Evolutionary conservation across 306 rosid genomes (phyloP).

Genomic region (Prinsepia uniflora): DNA sequence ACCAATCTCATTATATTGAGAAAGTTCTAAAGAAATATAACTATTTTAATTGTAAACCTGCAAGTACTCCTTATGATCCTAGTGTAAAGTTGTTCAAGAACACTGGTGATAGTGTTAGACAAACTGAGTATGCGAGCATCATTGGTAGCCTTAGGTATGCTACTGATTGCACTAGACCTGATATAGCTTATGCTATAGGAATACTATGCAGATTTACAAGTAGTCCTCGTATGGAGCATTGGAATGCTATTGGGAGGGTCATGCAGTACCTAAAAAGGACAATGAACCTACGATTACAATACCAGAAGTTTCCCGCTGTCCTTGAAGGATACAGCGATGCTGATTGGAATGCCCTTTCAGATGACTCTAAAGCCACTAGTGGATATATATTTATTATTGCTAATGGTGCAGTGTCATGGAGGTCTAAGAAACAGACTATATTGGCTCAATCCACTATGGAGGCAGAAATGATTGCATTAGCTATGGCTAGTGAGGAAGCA

Average conservation of each 20-base stretch:
- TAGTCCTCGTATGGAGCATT: neutral
- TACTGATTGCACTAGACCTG: neutral
- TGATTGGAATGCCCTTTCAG: neutral
- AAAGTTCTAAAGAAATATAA: neutral
- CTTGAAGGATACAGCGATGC: neutral
- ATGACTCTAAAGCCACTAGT: neutral
- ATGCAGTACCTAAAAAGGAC: neutral
- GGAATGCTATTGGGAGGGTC: neutral
- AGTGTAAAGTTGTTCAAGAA: neutral
- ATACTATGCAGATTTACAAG: neutral
- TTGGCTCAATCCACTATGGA: too few relatives aligned
- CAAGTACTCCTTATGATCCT: neutral
- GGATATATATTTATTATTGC: neutral
- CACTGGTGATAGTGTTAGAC: neutral
- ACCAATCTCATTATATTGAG: neutral
- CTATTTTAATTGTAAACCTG: neutral
- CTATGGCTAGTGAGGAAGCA: too few relatives aligned
- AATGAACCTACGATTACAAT: neutral
- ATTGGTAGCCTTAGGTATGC: too few relatives aligned
- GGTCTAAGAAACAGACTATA: too few relatives aligned
- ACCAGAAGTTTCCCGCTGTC: too few relatives aligned
- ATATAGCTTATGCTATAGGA: neutral
- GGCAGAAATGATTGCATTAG: too few relatives aligned
- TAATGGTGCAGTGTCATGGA: too few relatives aligned
- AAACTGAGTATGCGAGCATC: constrained; percentile 3